These are phyloP conservation scores for Ascochyta viciae-villosae DNA, from an alignment of 2,329 filamentous ascomycete species.

Conservation along the genomic window DNA sequence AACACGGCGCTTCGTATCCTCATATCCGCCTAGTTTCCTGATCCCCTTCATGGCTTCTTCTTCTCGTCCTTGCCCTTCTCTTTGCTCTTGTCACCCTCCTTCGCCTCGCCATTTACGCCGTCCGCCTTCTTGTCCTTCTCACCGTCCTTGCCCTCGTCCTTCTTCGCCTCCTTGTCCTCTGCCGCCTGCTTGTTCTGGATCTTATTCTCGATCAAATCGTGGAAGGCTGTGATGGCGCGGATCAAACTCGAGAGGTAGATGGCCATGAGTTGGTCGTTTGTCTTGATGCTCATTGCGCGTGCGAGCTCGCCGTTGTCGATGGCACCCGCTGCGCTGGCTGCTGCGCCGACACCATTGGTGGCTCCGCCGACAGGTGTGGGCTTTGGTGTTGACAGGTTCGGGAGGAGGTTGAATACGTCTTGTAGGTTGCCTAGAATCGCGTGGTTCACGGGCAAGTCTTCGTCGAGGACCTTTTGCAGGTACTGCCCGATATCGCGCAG, in stretches of 20 bases:
- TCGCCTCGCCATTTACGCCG: conserved; percentile 55
- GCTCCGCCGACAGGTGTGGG: conserved; percentile 60
- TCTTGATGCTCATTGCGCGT: conserved; percentile 98
- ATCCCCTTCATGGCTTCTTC: conserved; percentile 48
- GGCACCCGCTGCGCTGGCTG: conserved; percentile 46
- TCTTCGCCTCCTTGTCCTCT: conserved; percentile 86
- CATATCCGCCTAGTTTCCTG: neutral
- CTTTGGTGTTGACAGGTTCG: conserved; percentile 87
- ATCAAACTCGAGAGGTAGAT: conserved; percentile 98
- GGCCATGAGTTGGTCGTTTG: conserved; percentile 97
- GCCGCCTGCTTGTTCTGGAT: conserved; percentile 98
- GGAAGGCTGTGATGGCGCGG: conserved; percentile 96
- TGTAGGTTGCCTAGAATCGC: conserved; percentile 98
- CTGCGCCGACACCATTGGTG: conserved; percentile 58
- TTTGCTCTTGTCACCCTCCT: conserved; percentile 62
- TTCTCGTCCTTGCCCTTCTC: conserved; percentile 64
- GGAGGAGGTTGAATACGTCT: conserved; percentile 97
- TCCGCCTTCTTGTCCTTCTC: conserved; percentile 69
- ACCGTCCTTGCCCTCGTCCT: conserved; percentile 66
- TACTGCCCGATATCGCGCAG: conserved; percentile 95
- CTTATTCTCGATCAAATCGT: conserved; percentile 99
- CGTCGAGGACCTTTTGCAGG: conserved; percentile 92
- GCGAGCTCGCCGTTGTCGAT: conserved; percentile 82
- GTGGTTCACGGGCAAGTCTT: conserved; percentile 93
- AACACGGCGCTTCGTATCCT: neutral